A percentile compares a stretch with the other conserved stretches of the same genome.
phyloP scores from a whole-genome alignment of 345 rosid species.

The Leavenworthia alabamica region DNA sequence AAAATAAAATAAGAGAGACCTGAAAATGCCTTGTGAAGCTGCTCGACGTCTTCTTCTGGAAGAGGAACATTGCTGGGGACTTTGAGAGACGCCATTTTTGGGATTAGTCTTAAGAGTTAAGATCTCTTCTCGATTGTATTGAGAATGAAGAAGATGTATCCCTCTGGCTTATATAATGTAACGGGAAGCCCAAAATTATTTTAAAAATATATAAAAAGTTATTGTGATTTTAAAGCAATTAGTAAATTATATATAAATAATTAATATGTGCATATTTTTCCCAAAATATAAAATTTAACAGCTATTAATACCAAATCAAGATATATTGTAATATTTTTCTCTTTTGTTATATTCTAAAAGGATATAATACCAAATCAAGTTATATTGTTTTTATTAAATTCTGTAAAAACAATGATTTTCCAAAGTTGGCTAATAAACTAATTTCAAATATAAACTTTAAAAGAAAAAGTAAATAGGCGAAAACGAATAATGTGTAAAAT shows the following conservation, averaged over 20 bases:
- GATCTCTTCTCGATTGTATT: slow-evolving; percentile 20
- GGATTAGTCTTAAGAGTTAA: slow-evolving; percentile 13
- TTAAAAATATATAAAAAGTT: background rate
- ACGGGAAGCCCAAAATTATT: slow-evolving; percentile 7
- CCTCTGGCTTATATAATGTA: slow-evolving; percentile 13
- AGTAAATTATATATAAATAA: background rate
- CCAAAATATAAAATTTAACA: background rate
- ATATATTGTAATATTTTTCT: background rate
- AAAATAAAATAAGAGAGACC: slow-evolving; percentile 30
- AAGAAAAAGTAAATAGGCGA: background rate
- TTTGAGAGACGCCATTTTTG: slow-evolving; percentile 51
- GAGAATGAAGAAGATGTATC: slow-evolving; percentile 13
- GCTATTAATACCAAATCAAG: background rate
- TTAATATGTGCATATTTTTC: background rate
- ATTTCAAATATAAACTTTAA: background rate
- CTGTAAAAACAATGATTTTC: background rate
- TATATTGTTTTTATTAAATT: background rate
- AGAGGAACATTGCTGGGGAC: slow-evolving; percentile 47
- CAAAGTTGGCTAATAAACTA: background rate
- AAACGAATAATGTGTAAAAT: background rate
- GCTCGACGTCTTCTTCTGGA: slow-evolving; percentile 57
- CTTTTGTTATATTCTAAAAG: background rate
- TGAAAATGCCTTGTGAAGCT: slow-evolving; percentile 55
- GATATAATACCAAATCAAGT: background rate
- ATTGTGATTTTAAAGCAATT: slow-evolving; percentile 6